Evolutionary conservation across 805 yeast species (phyloP).

Genomic region (Cyberlindnera euphorbiae): DNA sequence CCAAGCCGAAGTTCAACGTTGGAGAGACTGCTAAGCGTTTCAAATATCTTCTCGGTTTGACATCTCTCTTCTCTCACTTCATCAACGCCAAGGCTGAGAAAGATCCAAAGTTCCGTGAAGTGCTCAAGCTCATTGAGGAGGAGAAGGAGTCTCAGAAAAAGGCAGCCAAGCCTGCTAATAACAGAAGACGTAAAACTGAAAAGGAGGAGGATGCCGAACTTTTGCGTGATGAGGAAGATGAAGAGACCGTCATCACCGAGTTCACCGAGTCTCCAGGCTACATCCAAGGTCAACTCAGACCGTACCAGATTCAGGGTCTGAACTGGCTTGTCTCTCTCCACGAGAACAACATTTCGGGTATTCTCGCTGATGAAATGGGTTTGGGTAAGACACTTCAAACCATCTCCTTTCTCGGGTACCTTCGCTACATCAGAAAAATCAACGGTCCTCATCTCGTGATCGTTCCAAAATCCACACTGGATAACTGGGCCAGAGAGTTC

Average conservation of each 20-base stretch:
- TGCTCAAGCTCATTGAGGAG: slow-evolving; percentile 38
- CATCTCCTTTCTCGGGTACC: slow-evolving; percentile 62
- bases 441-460: slow-evolving; percentile 73
- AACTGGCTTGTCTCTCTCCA: slow-evolving; percentile 72
- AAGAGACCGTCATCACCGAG: slow-evolving; percentile 42
- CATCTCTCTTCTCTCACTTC: slow-evolving; percentile 64
- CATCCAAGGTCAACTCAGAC: slow-evolving; percentile 58
- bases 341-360: slow-evolving; percentile 67
- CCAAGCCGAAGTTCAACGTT: slow-evolving; percentile 40
- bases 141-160: slow-evolving; percentile 21
- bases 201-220: slow-evolving; percentile 77
- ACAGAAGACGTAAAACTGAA: slow-evolving; percentile 67
- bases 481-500: slow-evolving; percentile 78
- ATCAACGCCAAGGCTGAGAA: slow-evolving; percentile 58
- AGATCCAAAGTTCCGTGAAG: slow-evolving; percentile 52
- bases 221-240: slow-evolving; percentile 46
- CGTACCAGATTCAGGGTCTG: slow-evolving; percentile 75
- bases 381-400: slow-evolving; percentile 80
- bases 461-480: slow-evolving; percentile 77
- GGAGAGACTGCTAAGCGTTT: slow-evolving; percentile 63
- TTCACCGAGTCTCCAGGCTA: slow-evolving; percentile 83
- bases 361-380: slow-evolving; percentile 85
- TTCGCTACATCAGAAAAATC: slow-evolving; percentile 54
- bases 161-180: slow-evolving; percentile 29
- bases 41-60: slow-evolving; percentile 59